Base-by-base conservation (phyloP, 768 basidiomycete genomes). In the button mushroom (Agaricus bisporus) region DNA sequence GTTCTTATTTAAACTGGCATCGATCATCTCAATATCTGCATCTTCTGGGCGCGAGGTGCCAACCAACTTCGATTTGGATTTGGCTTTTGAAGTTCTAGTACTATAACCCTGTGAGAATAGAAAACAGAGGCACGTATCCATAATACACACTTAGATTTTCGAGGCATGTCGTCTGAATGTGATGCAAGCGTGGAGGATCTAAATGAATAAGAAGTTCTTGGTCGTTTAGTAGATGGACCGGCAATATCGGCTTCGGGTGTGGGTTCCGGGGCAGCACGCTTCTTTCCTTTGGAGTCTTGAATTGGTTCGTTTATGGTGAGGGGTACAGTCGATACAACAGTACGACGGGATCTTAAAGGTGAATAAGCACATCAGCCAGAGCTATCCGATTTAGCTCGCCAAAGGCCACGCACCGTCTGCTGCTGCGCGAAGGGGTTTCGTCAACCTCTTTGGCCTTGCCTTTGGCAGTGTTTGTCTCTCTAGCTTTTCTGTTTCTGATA, bases 271-370 rank as follows among this genome's bases (percentile, higher is more conserved):
- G 77, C 81, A 37, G 91, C 92, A 62, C 91, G 87, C 73, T 95
- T 95, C 83, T 97, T 97, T 55, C 92, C 94, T 71, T 95, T 95
- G 59, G 70, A 69, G 71, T 91, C 89, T 64, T 77, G 78, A 2
- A 72, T 60, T 46, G 85, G 81, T 76, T 92, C 91, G 83, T 83
- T 85, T 70, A 91, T 91, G 54, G 80, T 72, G 70, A 79, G 68
- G 60, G 77, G 65, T 59, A 73, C 46, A 62, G 73, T 61, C 58
- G 71, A 59, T 57, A 73, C 58, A 49, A 65, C 51, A 46, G 80
- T 78, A 64, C 82, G 81, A 63, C 85, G 82, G 61, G 79, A 72
- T 68, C 86, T 90, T 63, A 51, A 48, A 51, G 58, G 17, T 60
- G 63, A 53, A 58, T 14, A 52, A 37, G 32, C 39, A 45, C 53